Base-by-base conservation (phyloP, 495 filamentous ascomycete species). In the Daldinia grandis region DNA sequence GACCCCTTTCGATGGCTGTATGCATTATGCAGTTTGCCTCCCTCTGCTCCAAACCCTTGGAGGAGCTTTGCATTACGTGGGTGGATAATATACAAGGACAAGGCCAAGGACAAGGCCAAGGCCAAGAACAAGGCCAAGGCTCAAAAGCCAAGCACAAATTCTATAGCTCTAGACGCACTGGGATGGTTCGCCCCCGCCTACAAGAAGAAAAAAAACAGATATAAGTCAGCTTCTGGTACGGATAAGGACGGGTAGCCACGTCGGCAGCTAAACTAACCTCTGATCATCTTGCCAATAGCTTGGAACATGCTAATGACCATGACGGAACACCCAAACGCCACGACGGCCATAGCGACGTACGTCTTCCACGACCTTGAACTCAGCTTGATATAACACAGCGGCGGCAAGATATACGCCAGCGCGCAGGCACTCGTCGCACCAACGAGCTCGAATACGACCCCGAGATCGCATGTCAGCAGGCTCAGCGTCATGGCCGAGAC, bases 401-500 rank as follows among this genome's bases (percentile, higher is more conserved):
- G 95, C 72, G 95, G 95, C 60, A 99, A 83, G 28, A 99, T 97
- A 79, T 97, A 99, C 5, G 95, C 95, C 74, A 99, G 83, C 31
- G 94, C 93, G 65, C 93, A 93, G 6, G 95, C 95, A 75, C 91
- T 94, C 17, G 95, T 99, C 7, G 96, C 95, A 54, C 95, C 95
- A 50, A 98, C 93, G 37, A 99, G 81, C 78, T 99, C 95, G 76
- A 99, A 98, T 0, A 99, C 94, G 24, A 90, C 88, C 10, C 95
- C 95, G 2, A 98, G 85, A 74, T 99, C 95, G 78, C 95, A 98
- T 2, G 93, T 98, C 38, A 97, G 74, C 59, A 98, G 80, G 44
- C 89, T 86, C 33, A 98, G 73, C 7, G 78, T 80, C 91, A 95
- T 93, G 58, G 95, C 92, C 28, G 87, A 83, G 19, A 94, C 82